Conservation (phyloP, 164 flowering plant species). For the Saururus chinensis region DNA sequence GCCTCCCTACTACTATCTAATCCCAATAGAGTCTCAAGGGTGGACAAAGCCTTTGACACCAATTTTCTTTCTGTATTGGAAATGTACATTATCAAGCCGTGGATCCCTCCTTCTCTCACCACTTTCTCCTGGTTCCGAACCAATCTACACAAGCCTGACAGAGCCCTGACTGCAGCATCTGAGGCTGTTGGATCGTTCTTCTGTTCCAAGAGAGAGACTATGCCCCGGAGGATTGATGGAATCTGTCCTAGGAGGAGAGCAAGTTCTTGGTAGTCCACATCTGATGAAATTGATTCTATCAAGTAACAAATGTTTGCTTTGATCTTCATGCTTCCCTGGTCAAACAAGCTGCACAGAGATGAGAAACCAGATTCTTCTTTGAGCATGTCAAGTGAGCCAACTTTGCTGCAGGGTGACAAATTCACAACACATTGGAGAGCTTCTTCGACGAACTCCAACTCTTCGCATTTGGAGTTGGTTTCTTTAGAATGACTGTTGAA, state of each 20-base stretch:
- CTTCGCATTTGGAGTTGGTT: constrained; percentile 4
- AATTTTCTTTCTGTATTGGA: constrained; percentile 7
- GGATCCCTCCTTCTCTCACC: constrained; percentile 25
- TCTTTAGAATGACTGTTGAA: constrained; percentile 13
- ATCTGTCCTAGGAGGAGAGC: constrained; percentile 20
- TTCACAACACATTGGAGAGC: constrained; percentile 36
- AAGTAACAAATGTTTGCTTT: constrained; percentile 35
- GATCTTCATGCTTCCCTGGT: constrained; percentile 23
- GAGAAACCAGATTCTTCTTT: constrained; percentile 20
- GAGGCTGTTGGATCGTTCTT: constrained; percentile 17
- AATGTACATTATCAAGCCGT: constrained; percentile 29
- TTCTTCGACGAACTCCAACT: constrained; percentile 25
- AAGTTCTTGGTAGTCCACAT: constrained; percentile 24
- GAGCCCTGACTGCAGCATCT: constrained; percentile 27
- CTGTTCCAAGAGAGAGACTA: constrained; percentile 18
- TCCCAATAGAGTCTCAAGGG: constrained; percentile 33
- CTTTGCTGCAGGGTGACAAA: constrained; percentile 23
- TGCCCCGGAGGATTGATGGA: constrained; percentile 10
- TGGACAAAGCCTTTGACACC: constrained; percentile 24
- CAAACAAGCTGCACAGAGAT: constrained; percentile 25
- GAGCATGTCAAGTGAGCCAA: constrained; percentile 25
- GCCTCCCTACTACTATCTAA: constrained; percentile 29
- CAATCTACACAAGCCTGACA: constrained; percentile 27
- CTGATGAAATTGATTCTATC: constrained; percentile 31
- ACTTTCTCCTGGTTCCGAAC: constrained; percentile 22